A percentile compares a stretch with the other conserved stretches of the same genome.
Conservation (phyloP, 2,329 filamentous ascomycete species). For the Aspergillus udagawae region DNA sequence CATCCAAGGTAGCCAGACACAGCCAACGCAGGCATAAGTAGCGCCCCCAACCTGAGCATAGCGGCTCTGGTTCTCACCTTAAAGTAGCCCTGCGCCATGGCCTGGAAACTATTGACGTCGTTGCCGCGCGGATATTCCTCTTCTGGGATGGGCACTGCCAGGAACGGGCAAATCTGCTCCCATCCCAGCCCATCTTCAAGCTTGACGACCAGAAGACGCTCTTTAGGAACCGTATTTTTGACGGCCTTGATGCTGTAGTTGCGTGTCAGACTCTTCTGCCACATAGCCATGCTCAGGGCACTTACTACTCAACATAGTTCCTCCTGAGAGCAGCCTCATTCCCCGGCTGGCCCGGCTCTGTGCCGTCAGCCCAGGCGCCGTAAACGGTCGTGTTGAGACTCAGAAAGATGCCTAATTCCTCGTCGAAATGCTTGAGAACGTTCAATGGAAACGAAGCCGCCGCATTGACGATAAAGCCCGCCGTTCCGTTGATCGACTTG, state of each 20-base stretch:
- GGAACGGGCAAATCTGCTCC: constrained; percentile 22
- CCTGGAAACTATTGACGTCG: constrained; percentile 18
- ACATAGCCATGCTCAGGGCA: not conserved
- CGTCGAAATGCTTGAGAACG: constrained; percentile 19
- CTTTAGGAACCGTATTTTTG: constrained; percentile 17
- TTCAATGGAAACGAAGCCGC: constrained; percentile 13
- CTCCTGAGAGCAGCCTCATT: constrained; percentile 11
- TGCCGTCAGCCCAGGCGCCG: constrained; percentile 5
- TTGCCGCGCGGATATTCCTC: constrained; percentile 18
- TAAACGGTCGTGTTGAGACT: constrained; percentile 10
- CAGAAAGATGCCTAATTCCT: constrained; percentile 13
- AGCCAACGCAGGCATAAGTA: constrained; percentile 11
- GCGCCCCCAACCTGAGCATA: constrained; percentile 8
- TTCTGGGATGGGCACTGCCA: constrained; percentile 16
- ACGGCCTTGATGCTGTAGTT: constrained; percentile 15
- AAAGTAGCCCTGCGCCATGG: constrained; percentile 8
- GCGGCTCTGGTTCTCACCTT: constrained; percentile 10
- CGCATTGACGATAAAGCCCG: constrained; percentile 3
- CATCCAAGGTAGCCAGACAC: constrained; percentile 9
- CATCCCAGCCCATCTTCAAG: constrained; percentile 21
- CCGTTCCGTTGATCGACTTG: constrained; percentile 18
- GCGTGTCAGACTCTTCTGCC: not conserved
- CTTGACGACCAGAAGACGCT: constrained; percentile 15
- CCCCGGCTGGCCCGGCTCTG: constrained; percentile 9
- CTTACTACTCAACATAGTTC: constrained; percentile 22